These are phyloP conservation scores for Phialophora tarda DNA, from an alignment of 2,329 filamentous ascomycete genomes.

Conservation along the genomic window DNA sequence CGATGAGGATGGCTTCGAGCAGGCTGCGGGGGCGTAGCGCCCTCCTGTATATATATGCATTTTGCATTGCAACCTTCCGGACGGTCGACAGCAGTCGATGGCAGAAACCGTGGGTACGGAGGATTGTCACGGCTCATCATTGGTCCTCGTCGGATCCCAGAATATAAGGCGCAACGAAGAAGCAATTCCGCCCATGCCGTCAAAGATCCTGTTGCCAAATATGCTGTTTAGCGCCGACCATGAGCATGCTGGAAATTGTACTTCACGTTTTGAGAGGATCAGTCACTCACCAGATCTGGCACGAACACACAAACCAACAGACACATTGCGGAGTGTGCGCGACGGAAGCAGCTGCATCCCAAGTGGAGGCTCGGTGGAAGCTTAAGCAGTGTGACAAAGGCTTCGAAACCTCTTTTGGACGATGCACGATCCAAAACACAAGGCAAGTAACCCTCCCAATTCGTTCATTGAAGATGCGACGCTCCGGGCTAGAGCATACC, in stretches of 20 bases:
- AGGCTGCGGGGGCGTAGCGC: not conserved
- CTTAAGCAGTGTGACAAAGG: constrained; percentile 1
- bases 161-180: not conserved
- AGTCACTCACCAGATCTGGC: not conserved
- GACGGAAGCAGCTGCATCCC: too few relatives aligned
- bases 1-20: not conserved
- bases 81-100: too few relatives aligned
- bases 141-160: not conserved
- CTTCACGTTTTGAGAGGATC: not conserved
- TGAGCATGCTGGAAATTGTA: not conserved
- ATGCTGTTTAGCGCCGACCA: not conserved
- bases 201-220: not conserved
- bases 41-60: too few relatives aligned
- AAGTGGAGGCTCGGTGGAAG: not conserved
- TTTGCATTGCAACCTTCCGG: too few relatives aligned
- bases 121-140: not conserved
- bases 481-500: not conserved
- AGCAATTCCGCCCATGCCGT: not conserved
- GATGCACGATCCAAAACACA: not conserved
- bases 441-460: not conserved
- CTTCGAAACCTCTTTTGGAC: too few relatives aligned
- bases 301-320: too few relatives aligned
- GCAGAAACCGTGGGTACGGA: not conserved
- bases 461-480: not conserved
- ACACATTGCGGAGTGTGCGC: too few relatives aligned